Evolutionary conservation across 768 basidiomycete genomes (phyloP).

Genomic region (Mycena vitilis): DNA sequence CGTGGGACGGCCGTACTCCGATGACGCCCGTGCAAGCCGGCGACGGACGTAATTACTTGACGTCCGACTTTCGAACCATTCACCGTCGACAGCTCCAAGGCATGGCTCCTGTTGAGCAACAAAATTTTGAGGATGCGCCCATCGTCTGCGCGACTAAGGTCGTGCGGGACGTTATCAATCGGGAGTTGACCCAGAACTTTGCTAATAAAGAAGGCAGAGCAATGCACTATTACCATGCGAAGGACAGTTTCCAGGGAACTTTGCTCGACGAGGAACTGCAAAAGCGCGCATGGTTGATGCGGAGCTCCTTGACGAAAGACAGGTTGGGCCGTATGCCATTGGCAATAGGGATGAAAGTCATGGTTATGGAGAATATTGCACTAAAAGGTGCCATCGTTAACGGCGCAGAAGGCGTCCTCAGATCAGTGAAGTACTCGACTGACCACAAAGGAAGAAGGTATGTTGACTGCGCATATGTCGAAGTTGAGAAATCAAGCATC

Average conservation of each 20-base stretch:
- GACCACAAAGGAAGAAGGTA: not conserved
- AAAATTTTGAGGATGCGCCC: constrained; percentile 3
- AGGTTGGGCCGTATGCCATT: not conserved
- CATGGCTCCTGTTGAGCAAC: not conserved
- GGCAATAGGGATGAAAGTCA: constrained; percentile 1
- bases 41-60: not conserved
- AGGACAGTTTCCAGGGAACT: not conserved
- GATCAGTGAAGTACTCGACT: not conserved
- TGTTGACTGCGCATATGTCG: not conserved
- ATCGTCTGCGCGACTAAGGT: constrained; percentile 5
- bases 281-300: not conserved
- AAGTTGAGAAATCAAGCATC: not conserved
- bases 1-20: not conserved
- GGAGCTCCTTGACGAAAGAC: not conserved
- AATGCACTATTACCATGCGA: constrained; percentile 1
- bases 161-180: not conserved
- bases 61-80: not conserved
- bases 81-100: not conserved
- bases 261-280: not conserved
- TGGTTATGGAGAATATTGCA: constrained; percentile 12
- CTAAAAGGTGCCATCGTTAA: not conserved
- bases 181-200: not conserved
- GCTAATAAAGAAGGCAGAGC: not conserved
- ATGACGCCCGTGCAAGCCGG: not conserved
- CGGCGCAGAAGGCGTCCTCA: not conserved